These are phyloP conservation scores for Fusarium sp. DNA, from an alignment of 2,329 filamentous ascomycete species.

Conservation along the genomic window DNA sequence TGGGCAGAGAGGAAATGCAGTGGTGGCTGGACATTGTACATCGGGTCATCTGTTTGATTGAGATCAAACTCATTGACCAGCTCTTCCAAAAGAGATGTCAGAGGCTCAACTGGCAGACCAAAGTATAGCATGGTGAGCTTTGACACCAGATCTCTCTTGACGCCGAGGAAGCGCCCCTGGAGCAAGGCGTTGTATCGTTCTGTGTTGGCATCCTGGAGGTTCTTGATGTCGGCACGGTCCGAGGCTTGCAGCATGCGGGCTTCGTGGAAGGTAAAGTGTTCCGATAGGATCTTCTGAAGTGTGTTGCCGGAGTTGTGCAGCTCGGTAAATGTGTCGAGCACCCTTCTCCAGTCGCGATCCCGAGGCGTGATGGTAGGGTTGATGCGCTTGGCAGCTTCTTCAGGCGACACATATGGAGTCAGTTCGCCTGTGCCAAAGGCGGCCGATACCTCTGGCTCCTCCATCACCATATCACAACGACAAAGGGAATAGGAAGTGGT, in stretches of 20 bases:
- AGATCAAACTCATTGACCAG: constrained; percentile 36
- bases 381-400: constrained; percentile 21
- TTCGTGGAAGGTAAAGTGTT: constrained; percentile 52
- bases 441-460: not conserved
- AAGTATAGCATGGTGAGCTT: constrained; percentile 62
- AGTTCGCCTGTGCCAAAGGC: not conserved
- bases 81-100: constrained; percentile 40
- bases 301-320: constrained; percentile 42
- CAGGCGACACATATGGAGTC: not conserved
- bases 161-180: constrained; percentile 46
- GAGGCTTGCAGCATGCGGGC: constrained; percentile 48
- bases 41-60: constrained; percentile 20
- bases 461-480: not conserved
- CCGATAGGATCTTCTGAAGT: constrained; percentile 49
- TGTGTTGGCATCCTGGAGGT: constrained; percentile 49
- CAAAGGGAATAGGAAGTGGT: not conserved
- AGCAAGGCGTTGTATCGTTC: constrained; percentile 48
- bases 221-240: constrained; percentile 44
- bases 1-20: constrained; percentile 51
- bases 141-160: constrained; percentile 48
- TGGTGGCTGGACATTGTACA: constrained; percentile 42
- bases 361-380: constrained; percentile 42
- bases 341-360: constrained; percentile 35
- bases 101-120: constrained; percentile 58
- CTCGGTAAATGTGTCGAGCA: constrained; percentile 48